These are phyloP conservation scores for Saccharomycopsis capsularis DNA, from an alignment of 805 yeast species.

Conservation along the genomic window DNA sequence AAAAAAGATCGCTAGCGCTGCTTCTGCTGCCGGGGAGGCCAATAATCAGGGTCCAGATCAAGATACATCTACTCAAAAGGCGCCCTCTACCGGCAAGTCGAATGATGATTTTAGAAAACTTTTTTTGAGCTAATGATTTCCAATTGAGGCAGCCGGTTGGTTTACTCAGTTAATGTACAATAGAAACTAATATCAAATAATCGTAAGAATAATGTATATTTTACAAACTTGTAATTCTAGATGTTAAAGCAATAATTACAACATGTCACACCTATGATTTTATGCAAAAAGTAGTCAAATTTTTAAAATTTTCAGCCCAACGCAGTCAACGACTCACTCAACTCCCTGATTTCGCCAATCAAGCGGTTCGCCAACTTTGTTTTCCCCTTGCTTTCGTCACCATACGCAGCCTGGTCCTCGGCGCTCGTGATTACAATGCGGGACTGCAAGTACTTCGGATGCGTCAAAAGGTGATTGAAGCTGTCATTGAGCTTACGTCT, in stretches of 20 bases:
- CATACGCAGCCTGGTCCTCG: constrained; percentile 54
- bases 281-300: neutral
- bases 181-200: too few relatives aligned
- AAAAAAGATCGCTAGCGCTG: neutral
- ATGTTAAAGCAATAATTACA: too few relatives aligned
- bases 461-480: constrained; percentile 68
- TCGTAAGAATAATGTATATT: too few relatives aligned
- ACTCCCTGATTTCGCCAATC: constrained; percentile 44
- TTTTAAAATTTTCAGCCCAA: neutral
- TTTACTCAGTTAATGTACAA: too few relatives aligned
- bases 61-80: too few relatives aligned
- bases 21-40: neutral
- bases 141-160: too few relatives aligned
- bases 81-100: too few relatives aligned
- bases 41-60: neutral
- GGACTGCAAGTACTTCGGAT: constrained; percentile 75
- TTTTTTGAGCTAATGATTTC: constrained; percentile 27
- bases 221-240: too few relatives aligned
- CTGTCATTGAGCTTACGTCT: constrained; percentile 54
- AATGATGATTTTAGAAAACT: constrained; percentile 35
- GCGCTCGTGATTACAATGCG: constrained; percentile 62
- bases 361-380: constrained; percentile 39
- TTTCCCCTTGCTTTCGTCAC: constrained; percentile 31
- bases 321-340: constrained; percentile 35
- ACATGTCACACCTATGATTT: too few relatives aligned